Base-by-base conservation (phyloP, 1,139 yeast species). In the Protomyces pachydermus region DNA sequence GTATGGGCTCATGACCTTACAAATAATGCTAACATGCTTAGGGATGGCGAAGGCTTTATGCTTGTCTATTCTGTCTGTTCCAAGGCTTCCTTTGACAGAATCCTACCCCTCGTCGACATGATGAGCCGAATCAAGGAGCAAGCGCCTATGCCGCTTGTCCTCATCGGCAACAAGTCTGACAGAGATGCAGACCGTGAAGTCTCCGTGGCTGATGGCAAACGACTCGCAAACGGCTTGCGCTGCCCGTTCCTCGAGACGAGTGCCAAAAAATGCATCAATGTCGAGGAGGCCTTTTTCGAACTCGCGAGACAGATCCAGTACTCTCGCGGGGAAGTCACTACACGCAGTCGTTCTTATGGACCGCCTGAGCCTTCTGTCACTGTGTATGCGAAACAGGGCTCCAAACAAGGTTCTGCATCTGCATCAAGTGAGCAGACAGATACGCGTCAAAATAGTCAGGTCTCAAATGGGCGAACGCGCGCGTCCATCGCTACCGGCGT, bases 1-100 rank as follows among this genome's bases (percentile, higher is more conserved):
- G 54, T 50, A 50, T 23, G 34, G 9, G 8, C 35, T 23, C 23
- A 1, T 14, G 3, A 2, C 32, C 51, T 28, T 1, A 28, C 8
- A 6, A 28, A 6, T 6, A 4, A 37, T 28, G 20, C 37, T 50
- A 25, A 50, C 20, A 14, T 20, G 37, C 18, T 18, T 35, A 50
- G 68, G 54, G 67, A 67, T 60, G 91, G 91, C 28, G 84, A 84
- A 74, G 96, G 96, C 4, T 89, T 90, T 72, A 75, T 93, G 65
- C 80, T 93, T 67, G 98, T 93, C 10, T 93, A 91, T 75, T 86
- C 95, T 6, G 91, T 93, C 60, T 89, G 96, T 2, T 96, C 91
- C 71, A 86, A 89, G 68, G 85, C 87, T 70, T 88, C 97, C 8
- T 82, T 93, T 70, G 85, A 88, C 70, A 93, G 91, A 72, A 80